Conservation (phyloP, 2,329 filamentous ascomycete genomes). For the Aspergillus chevalieri region DNA sequence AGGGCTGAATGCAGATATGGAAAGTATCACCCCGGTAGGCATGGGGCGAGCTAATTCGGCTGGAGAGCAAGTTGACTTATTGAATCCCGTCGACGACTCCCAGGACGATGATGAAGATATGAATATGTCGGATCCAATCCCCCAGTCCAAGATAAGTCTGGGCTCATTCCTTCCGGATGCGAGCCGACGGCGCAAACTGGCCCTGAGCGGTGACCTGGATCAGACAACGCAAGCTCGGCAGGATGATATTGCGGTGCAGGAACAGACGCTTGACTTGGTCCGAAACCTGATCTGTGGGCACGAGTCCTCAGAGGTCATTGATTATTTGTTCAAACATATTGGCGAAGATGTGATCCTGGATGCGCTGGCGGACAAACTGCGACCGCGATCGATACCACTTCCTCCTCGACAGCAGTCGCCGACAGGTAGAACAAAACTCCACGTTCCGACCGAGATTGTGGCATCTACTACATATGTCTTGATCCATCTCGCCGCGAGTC, state of each 20-base stretch:
- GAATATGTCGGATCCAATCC: conserved; percentile 32
- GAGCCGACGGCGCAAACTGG: conserved; percentile 34
- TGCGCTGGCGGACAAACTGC: conserved; percentile 72
- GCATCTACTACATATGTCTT: conserved; percentile 73
- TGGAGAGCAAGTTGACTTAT: conserved; percentile 54
- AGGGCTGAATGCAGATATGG: conserved; percentile 27
- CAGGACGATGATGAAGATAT: conserved; percentile 25
- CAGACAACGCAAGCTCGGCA: conserved; percentile 61
- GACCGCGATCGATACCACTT: conserved; percentile 40
- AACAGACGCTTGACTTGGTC: conserved; percentile 83
- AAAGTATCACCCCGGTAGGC: conserved; percentile 31
- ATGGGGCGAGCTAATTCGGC: conserved; percentile 56
- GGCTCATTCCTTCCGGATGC: conserved; percentile 35
- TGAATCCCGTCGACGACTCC: conserved; percentile 46
- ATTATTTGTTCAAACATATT: conserved; percentile 70
- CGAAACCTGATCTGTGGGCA: conserved; percentile 75
- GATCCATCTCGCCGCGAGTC: conserved; percentile 79
- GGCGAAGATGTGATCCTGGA: conserved; percentile 74
- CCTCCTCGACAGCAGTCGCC: conserved; percentile 27
- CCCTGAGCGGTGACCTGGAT: conserved; percentile 61
- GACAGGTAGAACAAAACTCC: conserved; percentile 19
- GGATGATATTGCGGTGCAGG: conserved; percentile 79
- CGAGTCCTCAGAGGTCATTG: conserved; percentile 65
- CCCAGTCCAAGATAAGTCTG: conserved; percentile 35
- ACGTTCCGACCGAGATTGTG: conserved; percentile 58